Base-by-base conservation (phyloP, 768 basidiomycete species). In the Cystofilobasidium capitatum region DNA sequence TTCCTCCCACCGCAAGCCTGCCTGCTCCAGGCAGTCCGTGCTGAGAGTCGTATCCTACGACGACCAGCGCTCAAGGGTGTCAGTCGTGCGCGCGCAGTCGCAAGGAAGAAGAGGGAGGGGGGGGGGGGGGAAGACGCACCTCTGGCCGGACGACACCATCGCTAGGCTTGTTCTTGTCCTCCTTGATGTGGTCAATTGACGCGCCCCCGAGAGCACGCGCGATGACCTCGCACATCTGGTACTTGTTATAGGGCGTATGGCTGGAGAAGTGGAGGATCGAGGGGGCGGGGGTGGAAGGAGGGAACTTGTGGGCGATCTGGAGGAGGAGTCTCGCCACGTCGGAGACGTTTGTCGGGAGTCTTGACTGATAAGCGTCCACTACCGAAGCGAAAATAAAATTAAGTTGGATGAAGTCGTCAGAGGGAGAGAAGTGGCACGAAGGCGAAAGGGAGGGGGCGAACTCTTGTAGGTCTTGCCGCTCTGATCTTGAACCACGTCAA, bases 351-450 rank as follows among this genome's bases (percentile, higher is more conserved):
- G 94, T 98, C 0, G 94, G 94, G 78, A 88, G 94, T 35, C 94
- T 83, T 22, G 87, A 89, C 31, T 90, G 91, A 75, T 86, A 94
- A 76, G 94, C 87, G 75, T 99, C 94, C 94, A 97, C 72, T 73
- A 36, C 35, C 3, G 22, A 59, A 17, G 26, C 12, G 20, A 40
- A 13, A 33, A 39, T 3, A 35, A 45, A 6, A 33, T 0, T 6
- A 35, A 33, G 16, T 0, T 8, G 14, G 20, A 5, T 9, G 12
- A 12, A 13, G 31, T 57, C 55, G 26, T 6, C 7, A 7, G 7
- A 57, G 14, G 14, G 12, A 6, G 29, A 35, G 55, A 17, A 40
- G 42, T 29, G 31, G 35, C 29, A 24, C 12, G 54, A 6, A 45
- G 29, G n/a, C 22, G 12, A 26, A 17, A n/a, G 16, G 7, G 37